Conservation (phyloP, 768 basidiomycete genomes). For the Collybiopsis luxurians region DNA sequence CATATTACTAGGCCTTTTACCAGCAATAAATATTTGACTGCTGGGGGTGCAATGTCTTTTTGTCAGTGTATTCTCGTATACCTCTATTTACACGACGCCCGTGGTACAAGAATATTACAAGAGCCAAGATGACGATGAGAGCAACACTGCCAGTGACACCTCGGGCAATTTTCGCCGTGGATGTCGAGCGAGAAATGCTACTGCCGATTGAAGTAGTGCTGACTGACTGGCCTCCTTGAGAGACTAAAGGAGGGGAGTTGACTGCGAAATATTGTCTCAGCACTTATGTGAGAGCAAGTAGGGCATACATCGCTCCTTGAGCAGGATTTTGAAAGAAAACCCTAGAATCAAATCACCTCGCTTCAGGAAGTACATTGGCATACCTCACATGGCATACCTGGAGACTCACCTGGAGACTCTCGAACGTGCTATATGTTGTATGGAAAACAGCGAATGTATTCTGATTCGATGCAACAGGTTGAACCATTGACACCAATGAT, state of each 20-base stretch:
- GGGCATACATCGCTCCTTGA: conserved; percentile 9
- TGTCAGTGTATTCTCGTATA: too few species aligned
- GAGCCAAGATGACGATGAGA: background rate
- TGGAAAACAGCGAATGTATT: background rate
- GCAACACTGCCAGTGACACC: conserved; percentile 11
- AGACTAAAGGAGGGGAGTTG: background rate
- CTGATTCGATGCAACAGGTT: background rate
- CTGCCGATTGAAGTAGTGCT: background rate
- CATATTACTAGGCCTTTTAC: too few species aligned
- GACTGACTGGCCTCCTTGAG: background rate
- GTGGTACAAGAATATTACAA: conserved; percentile 11
- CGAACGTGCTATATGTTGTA: background rate
- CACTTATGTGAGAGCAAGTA: conserved; percentile 19
- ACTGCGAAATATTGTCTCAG: too few species aligned
- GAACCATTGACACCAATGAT: conserved; percentile 2
- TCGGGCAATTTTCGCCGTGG: conserved; percentile 10
- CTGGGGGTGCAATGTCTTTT: background rate
- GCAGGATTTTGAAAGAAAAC: conserved; percentile 5
- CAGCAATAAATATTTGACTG: too few species aligned
- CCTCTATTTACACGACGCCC: conserved; percentile 1
- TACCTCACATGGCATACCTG: background rate
- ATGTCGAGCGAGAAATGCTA: background rate
- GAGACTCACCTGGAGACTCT: background rate
- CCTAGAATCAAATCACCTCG: background rate
- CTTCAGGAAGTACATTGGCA: background rate